Evolutionary conservation across 2,329 filamentous ascomycete species (phyloP), one percentile per base, ranked within the genome.

Genomic region (Fusarium tjaetaba): DNA sequence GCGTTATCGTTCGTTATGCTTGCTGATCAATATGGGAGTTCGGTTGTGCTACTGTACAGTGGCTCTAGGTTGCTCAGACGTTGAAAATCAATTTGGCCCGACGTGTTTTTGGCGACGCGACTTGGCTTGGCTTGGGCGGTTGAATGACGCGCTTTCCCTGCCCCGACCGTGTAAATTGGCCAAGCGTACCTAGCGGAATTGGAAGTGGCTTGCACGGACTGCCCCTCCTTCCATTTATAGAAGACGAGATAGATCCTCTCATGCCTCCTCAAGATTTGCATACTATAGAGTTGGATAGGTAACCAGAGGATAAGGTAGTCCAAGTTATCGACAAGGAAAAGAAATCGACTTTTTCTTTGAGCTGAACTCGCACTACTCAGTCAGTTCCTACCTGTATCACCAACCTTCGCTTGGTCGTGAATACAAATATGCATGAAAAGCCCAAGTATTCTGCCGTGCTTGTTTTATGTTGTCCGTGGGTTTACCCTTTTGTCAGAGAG

Each of bases 81-180:
- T 68, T 61, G 71, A 71, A 74, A 68, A 76, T 73, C 73, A 76
- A 72, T 76, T 76, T 70, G 64, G 49, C 16, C 48, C 60, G 70
- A 63, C 76, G 76, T 72, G 76, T 79, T 79, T 79, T 78, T 72
- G 74, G 68, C 69, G 74, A 79, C 77, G 77, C 77, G 78, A 70
- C 72, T 71, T 68, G 39, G 28, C 52, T 42, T 56, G 28, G 38
- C 16, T 57, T 56, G 49, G 49, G 30, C 18, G 32, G n/a, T 36
- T 36, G 53, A 60, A 65, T 71, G 71, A 79, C 78, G 78, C 78
- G 72, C 71, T 71, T 65, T 61, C 62, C 48, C 18, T 26, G 30
- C n/a, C 26, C n/a, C 34, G 13, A 26, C 32, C 69, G 71, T 52
- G 62, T 65, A 67, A 70, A 71, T 76, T 75, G 59, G 62, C 59